phyloP scores from a whole-genome alignment of 306 rosid genomes.

The Elaeagnus macrophylla region DNA sequence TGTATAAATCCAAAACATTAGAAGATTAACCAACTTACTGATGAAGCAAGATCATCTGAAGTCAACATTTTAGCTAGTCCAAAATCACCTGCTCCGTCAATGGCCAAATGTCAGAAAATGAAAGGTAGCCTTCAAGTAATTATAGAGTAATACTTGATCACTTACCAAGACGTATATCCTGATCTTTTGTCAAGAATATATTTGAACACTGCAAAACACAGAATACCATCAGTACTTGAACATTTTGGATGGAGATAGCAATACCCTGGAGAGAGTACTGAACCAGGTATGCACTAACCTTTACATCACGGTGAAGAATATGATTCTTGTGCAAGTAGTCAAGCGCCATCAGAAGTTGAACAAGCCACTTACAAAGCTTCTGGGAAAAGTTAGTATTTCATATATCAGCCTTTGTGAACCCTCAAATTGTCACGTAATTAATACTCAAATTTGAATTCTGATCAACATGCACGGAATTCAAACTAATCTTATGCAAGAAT shows the following conservation, averaged over 20 bases:
- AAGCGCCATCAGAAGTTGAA: conserved; percentile 98
- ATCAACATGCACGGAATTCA: background rate
- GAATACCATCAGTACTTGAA: conserved; percentile 23
- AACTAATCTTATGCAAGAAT: background rate
- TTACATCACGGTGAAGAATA: conserved; percentile 97
- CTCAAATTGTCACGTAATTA: conserved; percentile 9
- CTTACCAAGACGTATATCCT: conserved; percentile 88
- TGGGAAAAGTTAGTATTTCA: conserved; percentile 15
- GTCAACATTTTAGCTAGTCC: conserved; percentile 97
- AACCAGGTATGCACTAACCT: conserved; percentile 40
- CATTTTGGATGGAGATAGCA: conserved; percentile 15
- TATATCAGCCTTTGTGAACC: too few species aligned
- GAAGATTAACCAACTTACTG: conserved; percentile 46
- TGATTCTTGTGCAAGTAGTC: conserved; percentile 92
- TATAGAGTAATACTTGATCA: conserved; percentile 20
- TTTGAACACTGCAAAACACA: conserved; percentile 70
- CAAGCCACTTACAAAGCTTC: conserved; percentile 98
- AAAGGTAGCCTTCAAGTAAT: background rate
- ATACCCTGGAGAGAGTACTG: conserved; percentile 1
- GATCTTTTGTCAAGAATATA: conserved; percentile 94
- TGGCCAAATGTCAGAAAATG: conserved; percentile 26
- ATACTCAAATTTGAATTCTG: conserved; percentile 6
- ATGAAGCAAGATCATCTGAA: conserved; percentile 95
- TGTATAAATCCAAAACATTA: background rate
- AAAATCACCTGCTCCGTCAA: conserved; percentile 74